phyloP scores from a whole-genome alignment of 192 early-diverging fungal species.

The Chytriomyces sp. region DNA sequence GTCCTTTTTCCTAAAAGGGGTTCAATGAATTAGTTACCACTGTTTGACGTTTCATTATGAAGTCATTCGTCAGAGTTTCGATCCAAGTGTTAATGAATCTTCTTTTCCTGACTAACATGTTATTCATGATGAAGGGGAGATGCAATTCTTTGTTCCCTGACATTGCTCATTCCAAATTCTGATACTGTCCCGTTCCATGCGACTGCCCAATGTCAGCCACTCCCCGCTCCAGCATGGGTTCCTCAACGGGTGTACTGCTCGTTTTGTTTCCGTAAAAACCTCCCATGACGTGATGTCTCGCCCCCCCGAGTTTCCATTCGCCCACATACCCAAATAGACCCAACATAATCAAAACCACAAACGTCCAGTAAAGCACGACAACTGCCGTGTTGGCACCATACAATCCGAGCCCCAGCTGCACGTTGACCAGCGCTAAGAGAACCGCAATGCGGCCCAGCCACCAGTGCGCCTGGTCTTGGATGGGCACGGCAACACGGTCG shows the following conservation, averaged over 20 bases:
- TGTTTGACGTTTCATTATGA: too few species aligned
- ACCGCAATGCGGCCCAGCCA: constrained; percentile 31
- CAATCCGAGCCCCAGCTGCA: constrained; percentile 18
- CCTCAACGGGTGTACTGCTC: neutral
- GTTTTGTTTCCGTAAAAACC: neutral
- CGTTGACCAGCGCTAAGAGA: constrained; percentile 30
- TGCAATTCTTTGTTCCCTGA: neutral
- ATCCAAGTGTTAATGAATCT: neutral
- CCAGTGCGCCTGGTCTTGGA: constrained; percentile 37
- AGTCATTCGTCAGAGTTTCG: neutral
- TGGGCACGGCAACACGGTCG: constrained; percentile 17
- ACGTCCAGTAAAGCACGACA: neutral
- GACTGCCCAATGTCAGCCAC: neutral
- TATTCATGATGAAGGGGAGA: neutral
- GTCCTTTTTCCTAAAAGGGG: too few species aligned
- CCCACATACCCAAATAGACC: neutral
- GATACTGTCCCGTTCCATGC: neutral
- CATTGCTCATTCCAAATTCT: neutral
- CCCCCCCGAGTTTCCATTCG: neutral
- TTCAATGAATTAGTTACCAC: too few species aligned
- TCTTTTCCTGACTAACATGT: neutral
- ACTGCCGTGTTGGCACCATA: neutral
- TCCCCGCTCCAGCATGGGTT: neutral
- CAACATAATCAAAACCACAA: neutral
- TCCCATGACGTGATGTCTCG: neutral